Conservation (phyloP, 140 eudicot genomes). For the Cichorium intybus region DNA sequence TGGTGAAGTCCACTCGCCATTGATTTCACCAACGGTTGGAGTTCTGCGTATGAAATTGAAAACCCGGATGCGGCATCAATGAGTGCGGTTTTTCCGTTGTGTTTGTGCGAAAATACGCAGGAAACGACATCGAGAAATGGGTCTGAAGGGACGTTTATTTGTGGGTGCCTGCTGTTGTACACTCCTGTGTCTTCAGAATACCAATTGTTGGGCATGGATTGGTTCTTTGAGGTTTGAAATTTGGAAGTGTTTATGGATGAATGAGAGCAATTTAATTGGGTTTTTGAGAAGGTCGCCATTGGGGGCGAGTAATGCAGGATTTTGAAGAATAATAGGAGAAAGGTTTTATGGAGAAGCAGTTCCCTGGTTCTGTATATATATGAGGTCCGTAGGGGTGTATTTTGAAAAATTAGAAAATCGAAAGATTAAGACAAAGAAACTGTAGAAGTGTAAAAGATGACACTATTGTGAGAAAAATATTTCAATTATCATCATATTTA, state of each 20-base stretch:
- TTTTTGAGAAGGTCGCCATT: conserved; percentile 28
- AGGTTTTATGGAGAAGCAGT: neutral
- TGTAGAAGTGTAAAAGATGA: no score
- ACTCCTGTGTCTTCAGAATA: conserved; percentile 64
- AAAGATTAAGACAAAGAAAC: no score
- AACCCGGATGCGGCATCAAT: conserved; percentile 65
- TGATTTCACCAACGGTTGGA: conserved; percentile 47
- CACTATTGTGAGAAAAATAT: no score
- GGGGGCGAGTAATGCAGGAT: neutral
- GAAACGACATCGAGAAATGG: conserved; percentile 77
- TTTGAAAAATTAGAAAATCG: no score
- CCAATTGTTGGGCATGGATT: conserved; percentile 26
- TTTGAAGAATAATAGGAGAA: conserved; percentile 6
- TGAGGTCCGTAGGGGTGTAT: neutral
- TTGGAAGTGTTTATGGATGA: neutral
- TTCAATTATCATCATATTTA: no score
- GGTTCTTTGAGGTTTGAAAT: conserved; percentile 1
- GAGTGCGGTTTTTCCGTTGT: conserved; percentile 59
- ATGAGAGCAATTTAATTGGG: conserved; percentile 22
- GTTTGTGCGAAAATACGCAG: conserved; percentile 54
- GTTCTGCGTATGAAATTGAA: conserved; percentile 50
- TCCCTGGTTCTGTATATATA: neutral
- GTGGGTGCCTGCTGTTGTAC: conserved; percentile 58
- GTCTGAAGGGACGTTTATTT: conserved; percentile 50
- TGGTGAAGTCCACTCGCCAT: conserved; percentile 64